Evolutionary conservation across 2,329 filamentous ascomycete genomes (phyloP).

Genomic region (Helotiales sp.): DNA sequence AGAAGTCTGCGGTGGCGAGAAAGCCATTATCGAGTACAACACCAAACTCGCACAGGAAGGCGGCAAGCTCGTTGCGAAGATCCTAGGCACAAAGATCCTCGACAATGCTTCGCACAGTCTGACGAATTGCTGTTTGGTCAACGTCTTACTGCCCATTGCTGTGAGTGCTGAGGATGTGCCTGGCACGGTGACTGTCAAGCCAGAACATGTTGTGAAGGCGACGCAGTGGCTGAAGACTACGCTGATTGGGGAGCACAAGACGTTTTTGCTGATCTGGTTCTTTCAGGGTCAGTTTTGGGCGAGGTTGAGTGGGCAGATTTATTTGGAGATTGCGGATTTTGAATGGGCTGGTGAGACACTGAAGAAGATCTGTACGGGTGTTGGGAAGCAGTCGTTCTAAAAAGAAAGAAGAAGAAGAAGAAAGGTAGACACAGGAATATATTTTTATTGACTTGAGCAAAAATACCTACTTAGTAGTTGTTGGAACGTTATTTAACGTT

Average conservation of each 20-base stretch:
- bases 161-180: conserved; percentile 38
- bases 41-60: conserved; percentile 67
- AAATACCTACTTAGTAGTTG: not conserved
- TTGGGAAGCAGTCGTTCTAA: conserved; percentile 47
- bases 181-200: conserved; percentile 29
- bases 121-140: conserved; percentile 71
- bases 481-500: too few species aligned
- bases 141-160: conserved; percentile 72
- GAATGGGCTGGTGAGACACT: conserved; percentile 61
- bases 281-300: conserved; percentile 70
- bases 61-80: conserved; percentile 62
- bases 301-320: conserved; percentile 80
- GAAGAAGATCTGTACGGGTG: conserved; percentile 56
- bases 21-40: conserved; percentile 67
- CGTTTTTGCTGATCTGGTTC: conserved; percentile 69
- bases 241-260: conserved; percentile 66
- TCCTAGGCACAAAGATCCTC: conserved; percentile 72
- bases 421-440: not conserved
- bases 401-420: not conserved
- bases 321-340: conserved; percentile 81
- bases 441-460: not conserved
- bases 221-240: conserved; percentile 62
- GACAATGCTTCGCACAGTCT: conserved; percentile 68
- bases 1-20: conserved; percentile 74
- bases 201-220: conserved; percentile 48